These are phyloP conservation scores for Pythium sukuiense DNA, from an alignment of 352 stramenopile genomes.

Conservation along the genomic window DNA sequence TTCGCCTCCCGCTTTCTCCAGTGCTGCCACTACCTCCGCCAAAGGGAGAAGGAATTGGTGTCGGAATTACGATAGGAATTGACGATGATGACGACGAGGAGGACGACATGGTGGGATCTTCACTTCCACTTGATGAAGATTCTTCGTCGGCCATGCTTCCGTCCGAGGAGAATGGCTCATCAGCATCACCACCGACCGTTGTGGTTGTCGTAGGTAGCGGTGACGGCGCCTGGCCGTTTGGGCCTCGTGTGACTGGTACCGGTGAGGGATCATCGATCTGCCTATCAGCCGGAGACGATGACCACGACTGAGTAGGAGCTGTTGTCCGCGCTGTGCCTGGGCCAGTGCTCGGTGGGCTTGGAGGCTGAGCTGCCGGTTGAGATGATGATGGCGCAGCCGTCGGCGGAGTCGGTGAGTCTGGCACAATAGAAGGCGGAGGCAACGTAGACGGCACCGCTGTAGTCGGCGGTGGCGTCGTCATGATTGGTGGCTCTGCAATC, in stretches of 20 bases:
- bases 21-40: neutral
- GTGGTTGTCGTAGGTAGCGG: neutral
- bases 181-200: neutral
- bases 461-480: constrained; percentile 1
- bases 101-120: constrained; percentile 5
- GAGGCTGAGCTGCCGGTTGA: neutral
- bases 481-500: neutral
- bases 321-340: neutral
- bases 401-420: neutral
- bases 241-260: neutral
- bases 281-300: neutral
- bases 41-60: neutral
- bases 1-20: neutral
- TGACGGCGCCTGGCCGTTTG: neutral
- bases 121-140: constrained; percentile 19
- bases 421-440: neutral
- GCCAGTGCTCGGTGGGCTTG: neutral
- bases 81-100: constrained; percentile 15
- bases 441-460: neutral
- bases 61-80: neutral
- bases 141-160: neutral
- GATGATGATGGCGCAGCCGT: neutral
- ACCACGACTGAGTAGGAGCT: neutral
- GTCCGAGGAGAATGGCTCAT: neutral
- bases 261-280: neutral